phyloP scores from a whole-genome alignment of 2,329 filamentous ascomycete species.

The Colletotrichum euphorbiae region DNA sequence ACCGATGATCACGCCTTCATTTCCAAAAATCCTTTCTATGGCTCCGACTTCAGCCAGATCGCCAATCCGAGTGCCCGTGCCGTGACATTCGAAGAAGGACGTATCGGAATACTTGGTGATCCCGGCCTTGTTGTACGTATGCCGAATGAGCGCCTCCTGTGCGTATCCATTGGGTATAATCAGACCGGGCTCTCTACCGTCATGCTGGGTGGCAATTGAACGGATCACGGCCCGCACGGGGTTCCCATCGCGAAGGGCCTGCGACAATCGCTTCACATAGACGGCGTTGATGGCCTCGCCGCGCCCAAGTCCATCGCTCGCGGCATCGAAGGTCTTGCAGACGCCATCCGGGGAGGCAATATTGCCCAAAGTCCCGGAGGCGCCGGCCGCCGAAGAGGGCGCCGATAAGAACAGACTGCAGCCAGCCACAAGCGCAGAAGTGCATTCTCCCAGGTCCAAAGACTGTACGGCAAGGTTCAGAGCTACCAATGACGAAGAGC shows the following conservation, averaged over 20 bases:
- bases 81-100: slow-evolving; percentile 54
- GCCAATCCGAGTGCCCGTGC: slow-evolving; percentile 57
- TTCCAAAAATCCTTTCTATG: slow-evolving; percentile 48
- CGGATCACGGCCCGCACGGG: slow-evolving; percentile 47
- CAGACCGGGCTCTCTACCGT: slow-evolving; percentile 51
- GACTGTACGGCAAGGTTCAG: slow-evolving; percentile 49
- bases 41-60: slow-evolving; percentile 55
- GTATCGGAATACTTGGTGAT: slow-evolving; percentile 42
- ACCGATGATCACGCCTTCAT: slow-evolving; percentile 44
- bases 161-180: slow-evolving; percentile 50
- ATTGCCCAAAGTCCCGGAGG: slow-evolving; percentile 43
- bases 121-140: slow-evolving; percentile 43
- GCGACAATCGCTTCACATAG: slow-evolving; percentile 53
- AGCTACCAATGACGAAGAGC: slow-evolving; percentile 47
- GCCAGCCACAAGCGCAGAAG: slow-evolving; percentile 48
- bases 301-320: slow-evolving; percentile 57
- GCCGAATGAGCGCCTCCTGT: slow-evolving; percentile 46
- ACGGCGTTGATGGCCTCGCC: slow-evolving; percentile 53
- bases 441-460: slow-evolving; percentile 44
- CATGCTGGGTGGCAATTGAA: slow-evolving; percentile 46
- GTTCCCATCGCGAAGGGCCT: slow-evolving; percentile 55
- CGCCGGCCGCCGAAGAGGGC: slow-evolving; percentile 21
- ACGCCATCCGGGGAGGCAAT: slow-evolving; percentile 44
- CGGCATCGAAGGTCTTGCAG: slow-evolving; percentile 51
- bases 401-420: slow-evolving; percentile 46